phyloP scores from a whole-genome alignment of 108 stramenopile species.

The Skeletonema marinoi region DNA sequence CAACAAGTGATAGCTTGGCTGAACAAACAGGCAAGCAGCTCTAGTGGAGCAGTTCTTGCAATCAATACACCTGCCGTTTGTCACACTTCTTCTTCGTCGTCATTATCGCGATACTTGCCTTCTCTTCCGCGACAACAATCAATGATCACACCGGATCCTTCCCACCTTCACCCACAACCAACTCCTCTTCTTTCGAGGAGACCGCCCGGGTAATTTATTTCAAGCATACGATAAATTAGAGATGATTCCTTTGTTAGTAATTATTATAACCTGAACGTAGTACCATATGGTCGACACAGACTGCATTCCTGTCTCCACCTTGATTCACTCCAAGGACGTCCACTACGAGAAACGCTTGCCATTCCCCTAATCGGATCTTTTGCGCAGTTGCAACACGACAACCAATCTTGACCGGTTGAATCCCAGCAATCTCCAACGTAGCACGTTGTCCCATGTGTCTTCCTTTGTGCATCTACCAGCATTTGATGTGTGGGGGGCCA shows the following conservation, averaged over 20 bases:
- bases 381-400: no score
- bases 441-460: no score
- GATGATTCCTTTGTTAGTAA: neutral
- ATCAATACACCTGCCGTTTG: neutral
- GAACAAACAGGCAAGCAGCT: slow-evolving; percentile 24
- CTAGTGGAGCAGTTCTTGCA: neutral
- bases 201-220: neutral
- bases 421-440: no score
- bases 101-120: slow-evolving; percentile 4
- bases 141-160: neutral
- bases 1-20: slow-evolving; percentile 58
- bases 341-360: no score
- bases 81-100: neutral
- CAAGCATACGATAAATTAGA: no score
- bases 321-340: no score
- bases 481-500: no score
- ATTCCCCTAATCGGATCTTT: no score
- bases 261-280: neutral
- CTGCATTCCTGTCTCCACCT: no score
- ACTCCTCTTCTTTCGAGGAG: neutral
- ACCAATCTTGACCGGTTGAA: no score
- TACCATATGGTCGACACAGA: no score
- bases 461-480: no score
- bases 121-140: neutral
- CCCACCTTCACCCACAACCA: neutral